phyloP scores from a whole-genome alignment of 495 filamentous ascomycete genomes.

The Hyaloscypha bicolor region DNA sequence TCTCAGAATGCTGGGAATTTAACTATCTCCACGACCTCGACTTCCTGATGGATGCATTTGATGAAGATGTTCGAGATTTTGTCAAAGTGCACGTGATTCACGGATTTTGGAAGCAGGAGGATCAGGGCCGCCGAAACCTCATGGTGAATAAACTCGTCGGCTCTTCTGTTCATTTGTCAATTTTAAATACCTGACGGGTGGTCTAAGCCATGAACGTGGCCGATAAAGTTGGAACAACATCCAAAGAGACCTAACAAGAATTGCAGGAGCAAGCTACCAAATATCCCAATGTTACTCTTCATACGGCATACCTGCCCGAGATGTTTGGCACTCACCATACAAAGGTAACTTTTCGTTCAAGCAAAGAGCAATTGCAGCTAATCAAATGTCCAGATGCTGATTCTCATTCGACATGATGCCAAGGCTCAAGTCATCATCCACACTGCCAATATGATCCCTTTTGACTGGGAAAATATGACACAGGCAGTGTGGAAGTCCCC shows the following conservation, averaged over 20 bases:
- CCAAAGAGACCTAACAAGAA: constrained; percentile 9
- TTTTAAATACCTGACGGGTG: neutral
- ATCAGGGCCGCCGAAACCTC: constrained; percentile 58
- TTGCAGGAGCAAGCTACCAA: constrained; percentile 46
- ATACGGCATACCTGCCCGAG: constrained; percentile 81
- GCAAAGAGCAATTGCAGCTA: neutral
- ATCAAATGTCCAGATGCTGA: constrained; percentile 59
- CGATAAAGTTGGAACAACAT: constrained; percentile 2
- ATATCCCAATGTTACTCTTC: constrained; percentile 69
- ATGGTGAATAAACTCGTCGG: constrained; percentile 51
- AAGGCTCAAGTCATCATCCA: constrained; percentile 81
- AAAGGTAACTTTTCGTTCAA: constrained; percentile 20
- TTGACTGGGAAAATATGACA: constrained; percentile 87
- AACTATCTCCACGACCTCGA: constrained; percentile 85
- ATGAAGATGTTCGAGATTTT: constrained; percentile 64
- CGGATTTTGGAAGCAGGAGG: constrained; percentile 83
- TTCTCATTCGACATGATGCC: constrained; percentile 76
- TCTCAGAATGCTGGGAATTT: constrained; percentile 87
- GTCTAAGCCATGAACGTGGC: too few species aligned
- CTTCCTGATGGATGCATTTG: constrained; percentile 65
- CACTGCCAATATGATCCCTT: constrained; percentile 84
- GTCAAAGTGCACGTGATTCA: constrained; percentile 79
- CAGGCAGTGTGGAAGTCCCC: constrained; percentile 86
- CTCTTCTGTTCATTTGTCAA: neutral
- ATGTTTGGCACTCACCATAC: constrained; percentile 86